A percentile compares a stretch with the other conserved stretches of the same genome.
These are phyloP conservation scores for Aspergillus persii DNA, from an alignment of 2,329 filamentous ascomycete genomes.

Conservation along the genomic window DNA sequence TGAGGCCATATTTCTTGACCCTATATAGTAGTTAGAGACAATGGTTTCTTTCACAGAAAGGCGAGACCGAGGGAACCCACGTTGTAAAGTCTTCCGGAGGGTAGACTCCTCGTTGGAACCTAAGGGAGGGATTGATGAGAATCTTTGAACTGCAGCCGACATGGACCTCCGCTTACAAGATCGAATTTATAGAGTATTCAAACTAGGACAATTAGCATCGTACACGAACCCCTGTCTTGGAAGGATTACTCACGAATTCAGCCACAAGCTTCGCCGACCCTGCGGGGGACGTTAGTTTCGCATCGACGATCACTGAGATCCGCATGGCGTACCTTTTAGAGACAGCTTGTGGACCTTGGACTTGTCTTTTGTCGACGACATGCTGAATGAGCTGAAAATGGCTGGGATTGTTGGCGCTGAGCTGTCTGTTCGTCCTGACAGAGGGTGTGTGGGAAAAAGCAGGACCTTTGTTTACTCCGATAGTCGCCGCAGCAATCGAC, in stretches of 20 bases:
- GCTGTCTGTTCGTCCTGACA: not conserved
- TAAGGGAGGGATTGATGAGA: conserved; percentile 37
- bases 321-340: conserved; percentile 39
- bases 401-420: not conserved
- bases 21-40: conserved; percentile 29
- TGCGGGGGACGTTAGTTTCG: conserved; percentile 36
- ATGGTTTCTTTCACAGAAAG: not conserved
- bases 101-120: conserved; percentile 80
- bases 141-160: conserved; percentile 1
- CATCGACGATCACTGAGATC: not conserved
- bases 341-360: conserved; percentile 94
- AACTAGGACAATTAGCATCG: conserved; percentile 53
- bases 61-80: conserved; percentile 49
- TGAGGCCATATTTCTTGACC: conserved; percentile 99
- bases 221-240: not conserved
- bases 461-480: conserved; percentile 37
- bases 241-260: conserved; percentile 74
- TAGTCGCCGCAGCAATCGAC: conserved; percentile 38
- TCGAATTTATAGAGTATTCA: conserved; percentile 97
- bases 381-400: not conserved
- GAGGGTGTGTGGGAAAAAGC: conserved; percentile 8
- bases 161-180: conserved; percentile 61
- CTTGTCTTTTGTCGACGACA: conserved; percentile 55
- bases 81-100: conserved; percentile 95
- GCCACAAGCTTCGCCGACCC: conserved; percentile 81